Conservation (phyloP, 441 rosid genomes). For the Capsella rubella region DNA sequence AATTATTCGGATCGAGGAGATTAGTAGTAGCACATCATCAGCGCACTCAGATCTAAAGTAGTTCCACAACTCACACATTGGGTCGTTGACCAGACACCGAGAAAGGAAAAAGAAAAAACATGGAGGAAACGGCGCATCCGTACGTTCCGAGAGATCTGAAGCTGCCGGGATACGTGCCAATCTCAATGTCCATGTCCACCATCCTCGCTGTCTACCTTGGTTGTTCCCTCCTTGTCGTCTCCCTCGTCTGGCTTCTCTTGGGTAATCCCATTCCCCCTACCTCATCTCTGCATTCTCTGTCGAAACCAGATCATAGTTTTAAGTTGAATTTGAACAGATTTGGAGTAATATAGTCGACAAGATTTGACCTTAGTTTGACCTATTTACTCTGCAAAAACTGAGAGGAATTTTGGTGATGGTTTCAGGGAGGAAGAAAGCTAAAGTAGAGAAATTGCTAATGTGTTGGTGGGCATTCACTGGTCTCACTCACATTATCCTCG, state of each 20-base stretch:
- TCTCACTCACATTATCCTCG: constrained; percentile 79
- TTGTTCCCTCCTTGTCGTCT: constrained; percentile 61
- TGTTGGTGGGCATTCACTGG: constrained; percentile 99
- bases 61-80: background rate
- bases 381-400: background rate
- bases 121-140: constrained; percentile 65
- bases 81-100: constrained; percentile 23
- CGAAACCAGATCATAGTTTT: background rate
- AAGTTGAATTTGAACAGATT: background rate
- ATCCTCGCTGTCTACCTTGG: constrained; percentile 60
- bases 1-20: background rate
- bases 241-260: constrained; percentile 67
- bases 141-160: constrained; percentile 82
- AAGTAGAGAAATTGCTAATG: constrained; percentile 73
- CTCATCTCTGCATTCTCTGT: background rate
- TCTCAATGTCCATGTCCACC: constrained; percentile 60
- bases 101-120: constrained; percentile 8
- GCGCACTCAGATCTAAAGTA: background rate
- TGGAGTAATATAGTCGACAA: background rate
- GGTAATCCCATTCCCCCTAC: constrained; percentile 45
- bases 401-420: background rate
- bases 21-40: background rate
- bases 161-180: constrained; percentile 71
- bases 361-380: constrained; percentile 6
- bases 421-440: constrained; percentile 58